A percentile compares a stretch with the other conserved stretches of the same genome.
phyloP scores from a whole-genome alignment of 2,329 filamentous ascomycete species.

The Aspergillus tubingensis region DNA sequence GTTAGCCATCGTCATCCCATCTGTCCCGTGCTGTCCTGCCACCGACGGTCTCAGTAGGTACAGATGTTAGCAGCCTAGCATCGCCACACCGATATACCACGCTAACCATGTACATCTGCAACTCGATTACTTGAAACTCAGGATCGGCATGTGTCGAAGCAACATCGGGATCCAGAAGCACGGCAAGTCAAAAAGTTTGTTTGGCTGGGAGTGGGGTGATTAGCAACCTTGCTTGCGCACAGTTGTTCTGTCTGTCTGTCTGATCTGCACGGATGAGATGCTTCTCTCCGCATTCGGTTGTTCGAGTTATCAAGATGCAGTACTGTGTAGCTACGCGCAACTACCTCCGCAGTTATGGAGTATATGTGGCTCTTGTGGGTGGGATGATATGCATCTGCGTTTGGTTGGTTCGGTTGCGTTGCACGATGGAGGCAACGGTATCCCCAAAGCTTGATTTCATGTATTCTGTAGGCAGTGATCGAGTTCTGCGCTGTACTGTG shows the following conservation, averaged over 20 bases:
- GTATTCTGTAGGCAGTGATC: background rate
- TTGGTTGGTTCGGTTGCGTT: background rate
- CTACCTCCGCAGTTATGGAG: too few species aligned
- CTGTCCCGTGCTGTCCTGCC: background rate
- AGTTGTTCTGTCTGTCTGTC: too few species aligned
- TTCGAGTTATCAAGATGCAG: background rate
- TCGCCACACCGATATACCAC: constrained; percentile 2
- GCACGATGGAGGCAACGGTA: background rate
- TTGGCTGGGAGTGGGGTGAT: too few species aligned
- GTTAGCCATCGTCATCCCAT: background rate
- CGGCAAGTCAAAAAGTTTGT: background rate
- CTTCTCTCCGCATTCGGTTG: background rate
- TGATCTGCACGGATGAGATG: background rate
- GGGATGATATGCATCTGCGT: background rate
- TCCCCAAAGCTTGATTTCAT: background rate
- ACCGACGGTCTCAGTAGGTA: background rate
- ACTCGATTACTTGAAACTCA: background rate
- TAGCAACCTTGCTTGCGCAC: background rate
- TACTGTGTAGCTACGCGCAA: background rate
- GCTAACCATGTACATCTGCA: background rate
- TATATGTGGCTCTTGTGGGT: background rate
- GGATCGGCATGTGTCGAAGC: background rate
- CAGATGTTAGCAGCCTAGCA: background rate
- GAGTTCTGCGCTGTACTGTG: background rate
- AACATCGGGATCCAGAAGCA: background rate